These are phyloP conservation scores for Rhododendron vialii DNA, from an alignment of 148 eudicot species.

Conservation along the genomic window DNA sequence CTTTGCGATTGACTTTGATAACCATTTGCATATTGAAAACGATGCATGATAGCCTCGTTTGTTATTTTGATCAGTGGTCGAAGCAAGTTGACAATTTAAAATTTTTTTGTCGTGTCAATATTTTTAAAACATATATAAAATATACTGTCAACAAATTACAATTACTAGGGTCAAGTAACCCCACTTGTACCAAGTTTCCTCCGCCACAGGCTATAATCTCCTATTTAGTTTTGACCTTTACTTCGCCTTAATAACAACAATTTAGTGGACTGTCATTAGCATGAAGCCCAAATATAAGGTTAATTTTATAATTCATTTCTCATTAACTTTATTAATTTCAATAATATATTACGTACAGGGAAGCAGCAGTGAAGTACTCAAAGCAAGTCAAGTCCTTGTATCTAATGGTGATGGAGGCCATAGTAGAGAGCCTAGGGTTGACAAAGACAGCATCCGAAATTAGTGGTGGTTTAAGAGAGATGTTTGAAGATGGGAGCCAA, in stretches of 20 bases:
- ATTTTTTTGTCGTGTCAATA: not conserved
- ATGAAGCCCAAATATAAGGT: not conserved
- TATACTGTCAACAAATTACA: not conserved
- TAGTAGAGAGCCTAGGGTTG: slow-evolving; percentile 67
- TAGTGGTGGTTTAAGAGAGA: slow-evolving; percentile 28
- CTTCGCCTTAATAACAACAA: not conserved
- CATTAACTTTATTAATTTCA: not conserved
- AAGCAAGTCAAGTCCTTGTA: slow-evolving; percentile 48
- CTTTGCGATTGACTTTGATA: not conserved
- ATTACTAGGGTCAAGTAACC: not conserved
- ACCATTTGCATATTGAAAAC: not conserved
- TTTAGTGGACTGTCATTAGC: not conserved
- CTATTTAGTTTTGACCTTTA: not conserved
- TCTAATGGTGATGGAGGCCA: slow-evolving; percentile 59
- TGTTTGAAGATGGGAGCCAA: slow-evolving; percentile 75
- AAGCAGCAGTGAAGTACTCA: slow-evolving; percentile 45
- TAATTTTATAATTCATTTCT: not conserved
- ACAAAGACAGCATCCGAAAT: not conserved
- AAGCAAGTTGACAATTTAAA: not conserved
- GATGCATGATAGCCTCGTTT: not conserved
- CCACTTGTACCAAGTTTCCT: not conserved
- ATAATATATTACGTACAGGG: slow-evolving; percentile 23
- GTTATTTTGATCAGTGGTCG: not conserved
- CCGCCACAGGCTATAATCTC: not conserved
- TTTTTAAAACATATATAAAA: not conserved